A percentile compares a stretch with the other conserved stretches of the same genome.
These are phyloP conservation scores for Claviceps sp. DNA, from an alignment of 2,329 filamentous ascomycete species.

Conservation along the genomic window DNA sequence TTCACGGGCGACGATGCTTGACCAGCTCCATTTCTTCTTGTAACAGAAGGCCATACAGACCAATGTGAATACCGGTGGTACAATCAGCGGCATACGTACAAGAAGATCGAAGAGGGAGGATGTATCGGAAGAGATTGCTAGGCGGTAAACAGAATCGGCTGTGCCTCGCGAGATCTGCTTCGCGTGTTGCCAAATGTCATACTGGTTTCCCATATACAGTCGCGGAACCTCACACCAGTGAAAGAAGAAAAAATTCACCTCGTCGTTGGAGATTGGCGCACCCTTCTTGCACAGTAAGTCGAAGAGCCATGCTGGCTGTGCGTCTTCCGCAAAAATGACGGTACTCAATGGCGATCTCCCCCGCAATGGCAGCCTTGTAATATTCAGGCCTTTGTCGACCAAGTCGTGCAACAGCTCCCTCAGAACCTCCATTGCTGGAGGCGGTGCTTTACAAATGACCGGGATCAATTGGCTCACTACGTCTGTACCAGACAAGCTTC, in stretches of 20 bases:
- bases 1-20: not conserved
- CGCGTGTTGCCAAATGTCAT: not conserved
- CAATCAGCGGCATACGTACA: not conserved
- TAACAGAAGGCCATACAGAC: not conserved
- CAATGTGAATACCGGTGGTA: not conserved
- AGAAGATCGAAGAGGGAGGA: not conserved
- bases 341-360: not conserved
- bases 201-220: not conserved
- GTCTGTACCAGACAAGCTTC: not conserved
- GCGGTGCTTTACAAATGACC: not conserved
- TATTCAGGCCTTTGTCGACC: not conserved
- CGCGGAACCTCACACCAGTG: too few relatives aligned
- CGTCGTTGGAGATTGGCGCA: not conserved
- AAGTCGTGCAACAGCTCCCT: not conserved
- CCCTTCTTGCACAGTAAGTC: not conserved
- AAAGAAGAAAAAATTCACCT: not conserved
- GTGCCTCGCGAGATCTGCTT: not conserved
- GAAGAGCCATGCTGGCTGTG: slow-evolving; percentile 1
- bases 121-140: not conserved
- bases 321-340: not conserved
- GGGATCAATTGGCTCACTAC: not conserved
- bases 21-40: not conserved
- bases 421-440: not conserved
- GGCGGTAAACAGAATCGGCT: not conserved
- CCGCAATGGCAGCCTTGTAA: not conserved